These are phyloP conservation scores for Cytospora paraplurivora DNA, from an alignment of 2,329 filamentous ascomycete genomes.

Conservation along the genomic window DNA sequence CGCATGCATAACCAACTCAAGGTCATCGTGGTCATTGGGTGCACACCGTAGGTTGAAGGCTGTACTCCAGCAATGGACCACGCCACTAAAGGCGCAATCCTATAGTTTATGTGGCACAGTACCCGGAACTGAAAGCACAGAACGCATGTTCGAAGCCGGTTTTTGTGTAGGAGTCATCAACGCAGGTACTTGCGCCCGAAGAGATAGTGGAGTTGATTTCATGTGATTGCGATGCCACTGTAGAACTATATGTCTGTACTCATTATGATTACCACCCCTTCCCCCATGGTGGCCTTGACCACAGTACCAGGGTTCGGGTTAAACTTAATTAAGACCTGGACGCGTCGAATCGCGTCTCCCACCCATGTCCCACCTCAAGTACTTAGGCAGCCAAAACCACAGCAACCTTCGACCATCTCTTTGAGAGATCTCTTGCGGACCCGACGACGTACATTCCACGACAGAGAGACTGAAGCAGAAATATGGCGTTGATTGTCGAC, in stretches of 20 bases:
- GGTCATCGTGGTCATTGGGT: neutral
- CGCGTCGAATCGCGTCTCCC: conserved; percentile 14
- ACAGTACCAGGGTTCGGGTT: conserved; percentile 2
- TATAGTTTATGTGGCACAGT: neutral
- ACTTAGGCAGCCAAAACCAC: neutral
- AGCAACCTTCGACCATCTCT: neutral
- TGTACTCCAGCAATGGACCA: neutral
- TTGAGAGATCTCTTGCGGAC: neutral
- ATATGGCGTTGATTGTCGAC: conserved; percentile 71
- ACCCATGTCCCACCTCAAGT: neutral
- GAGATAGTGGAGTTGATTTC: neutral
- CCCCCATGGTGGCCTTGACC: neutral
- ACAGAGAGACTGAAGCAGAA: conserved; percentile 30
- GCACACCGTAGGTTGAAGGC: neutral
- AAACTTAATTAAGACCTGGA: conserved; percentile 23
- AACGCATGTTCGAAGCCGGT: neutral
- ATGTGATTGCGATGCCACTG: neutral
- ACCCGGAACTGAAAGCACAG: neutral
- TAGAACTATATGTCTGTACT: neutral
- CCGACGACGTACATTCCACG: conserved; percentile 15
- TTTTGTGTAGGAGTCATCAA: neutral
- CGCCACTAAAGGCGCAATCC: neutral
- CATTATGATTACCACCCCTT: neutral
- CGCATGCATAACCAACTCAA: neutral
- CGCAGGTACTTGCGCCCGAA: neutral